phyloP scores from a whole-genome alignment of 1,284 basidiomycete genomes.

The Cryptococcus sp. region DNA sequence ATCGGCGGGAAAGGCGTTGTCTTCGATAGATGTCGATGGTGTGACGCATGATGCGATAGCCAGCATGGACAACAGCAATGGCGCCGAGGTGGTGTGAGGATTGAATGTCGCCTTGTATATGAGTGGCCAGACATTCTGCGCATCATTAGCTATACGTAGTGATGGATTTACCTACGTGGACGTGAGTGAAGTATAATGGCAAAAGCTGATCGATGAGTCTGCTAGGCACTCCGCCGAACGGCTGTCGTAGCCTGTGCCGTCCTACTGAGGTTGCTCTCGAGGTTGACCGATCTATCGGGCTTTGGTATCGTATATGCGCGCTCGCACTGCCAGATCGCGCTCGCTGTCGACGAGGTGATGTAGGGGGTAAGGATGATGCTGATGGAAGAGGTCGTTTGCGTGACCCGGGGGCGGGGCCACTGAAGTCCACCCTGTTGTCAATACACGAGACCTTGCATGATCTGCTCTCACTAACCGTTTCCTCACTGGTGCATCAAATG shows the following conservation, averaged over 20 bases:
- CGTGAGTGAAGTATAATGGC: constrained; percentile 45
- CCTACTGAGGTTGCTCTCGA: constrained; percentile 3
- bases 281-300: background rate
- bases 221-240: constrained; percentile 29
- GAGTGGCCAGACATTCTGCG: constrained; percentile 50
- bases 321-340: background rate
- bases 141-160: background rate
- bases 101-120: constrained; percentile 50
- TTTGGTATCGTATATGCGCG: background rate
- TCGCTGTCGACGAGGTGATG: background rate
- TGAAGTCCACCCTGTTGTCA: constrained; percentile 7
- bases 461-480: constrained; percentile 25
- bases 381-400: constrained; percentile 4
- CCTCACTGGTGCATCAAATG: constrained; percentile 29
- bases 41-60: constrained; percentile 44
- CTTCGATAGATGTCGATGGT: constrained; percentile 17
- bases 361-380: background rate
- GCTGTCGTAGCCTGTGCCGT: constrained; percentile 1
- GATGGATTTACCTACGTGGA: constrained; percentile 29
- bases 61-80: constrained; percentile 45
- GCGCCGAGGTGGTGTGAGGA: constrained; percentile 32
- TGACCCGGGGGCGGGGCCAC: constrained; percentile 5
- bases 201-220: constrained; percentile 38
- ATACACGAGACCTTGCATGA: too few relatives aligned
- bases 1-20: constrained; percentile 65